These are phyloP conservation scores for Colletotrichum theobromicola DNA, from an alignment of 2,329 filamentous ascomycete species.

Conservation along the genomic window DNA sequence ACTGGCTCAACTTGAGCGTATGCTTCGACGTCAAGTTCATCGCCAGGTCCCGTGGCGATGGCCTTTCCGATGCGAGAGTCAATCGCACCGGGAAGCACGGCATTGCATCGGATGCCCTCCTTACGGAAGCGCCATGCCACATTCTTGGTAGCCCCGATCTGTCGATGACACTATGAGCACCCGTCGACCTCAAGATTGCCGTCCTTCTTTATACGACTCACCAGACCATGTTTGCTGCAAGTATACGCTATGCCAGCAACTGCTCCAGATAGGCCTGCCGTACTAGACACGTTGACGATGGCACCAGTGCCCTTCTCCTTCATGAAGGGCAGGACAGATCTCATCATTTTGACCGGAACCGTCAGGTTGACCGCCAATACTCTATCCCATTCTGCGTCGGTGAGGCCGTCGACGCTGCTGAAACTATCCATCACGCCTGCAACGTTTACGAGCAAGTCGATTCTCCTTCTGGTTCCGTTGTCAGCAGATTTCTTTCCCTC, in stretches of 20 bases:
- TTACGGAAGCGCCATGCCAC: constrained; percentile 50
- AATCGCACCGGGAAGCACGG: constrained; percentile 36
- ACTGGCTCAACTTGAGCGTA: constrained; percentile 31
- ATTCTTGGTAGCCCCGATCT: constrained; percentile 51
- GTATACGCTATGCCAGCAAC: constrained; percentile 49
- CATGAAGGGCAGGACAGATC: constrained; percentile 46
- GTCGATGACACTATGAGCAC: neutral
- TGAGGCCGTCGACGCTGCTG: constrained; percentile 40
- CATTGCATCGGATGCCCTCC: constrained; percentile 38
- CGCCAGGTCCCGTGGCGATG: constrained; percentile 22
- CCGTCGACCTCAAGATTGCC: neutral
- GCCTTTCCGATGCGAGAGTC: constrained; percentile 33
- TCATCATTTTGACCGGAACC: constrained; percentile 48
- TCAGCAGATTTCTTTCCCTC: neutral
- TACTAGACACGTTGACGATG: constrained; percentile 47
- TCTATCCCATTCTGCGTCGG: constrained; percentile 42
- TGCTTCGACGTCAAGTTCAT: constrained; percentile 28
- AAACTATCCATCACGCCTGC: constrained; percentile 49
- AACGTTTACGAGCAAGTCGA: constrained; percentile 50
- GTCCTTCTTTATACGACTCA: constrained; percentile 25
- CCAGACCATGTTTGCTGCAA: constrained; percentile 46
- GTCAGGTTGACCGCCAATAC: constrained; percentile 47
- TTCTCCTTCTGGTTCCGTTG: constrained; percentile 18
- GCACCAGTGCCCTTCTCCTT: constrained; percentile 39
- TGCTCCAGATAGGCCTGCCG: constrained; percentile 40